phyloP scores from a whole-genome alignment of 2,329 filamentous ascomycete genomes.

The Penicillium sp. region DNA sequence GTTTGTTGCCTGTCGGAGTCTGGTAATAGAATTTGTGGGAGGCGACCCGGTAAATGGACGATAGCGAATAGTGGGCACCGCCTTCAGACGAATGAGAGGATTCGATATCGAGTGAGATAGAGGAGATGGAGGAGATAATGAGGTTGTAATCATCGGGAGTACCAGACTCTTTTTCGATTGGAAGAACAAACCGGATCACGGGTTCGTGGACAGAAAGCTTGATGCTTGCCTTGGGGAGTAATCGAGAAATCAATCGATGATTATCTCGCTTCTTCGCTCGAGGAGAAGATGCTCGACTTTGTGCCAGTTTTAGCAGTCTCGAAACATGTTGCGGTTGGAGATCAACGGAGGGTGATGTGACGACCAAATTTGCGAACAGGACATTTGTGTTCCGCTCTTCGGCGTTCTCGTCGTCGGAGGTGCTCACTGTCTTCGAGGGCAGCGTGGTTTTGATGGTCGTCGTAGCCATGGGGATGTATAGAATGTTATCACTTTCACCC shows the following conservation, averaged over 20 bases:
- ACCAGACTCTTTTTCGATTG: conserved; percentile 63
- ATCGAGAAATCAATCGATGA: conserved; percentile 76
- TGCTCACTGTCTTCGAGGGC: conserved; percentile 88
- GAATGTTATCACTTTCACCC: conserved; percentile 77
- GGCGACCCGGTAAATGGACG: conserved; percentile 76
- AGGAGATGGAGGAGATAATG: conserved; percentile 92
- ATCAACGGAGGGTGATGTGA: conserved; percentile 93
- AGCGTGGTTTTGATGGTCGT: conserved; percentile 92
- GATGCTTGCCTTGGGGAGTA: conserved; percentile 88
- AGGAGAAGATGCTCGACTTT: conserved; percentile 51
- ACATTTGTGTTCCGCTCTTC: conserved; percentile 94
- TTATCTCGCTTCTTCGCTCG: conserved; percentile 47
- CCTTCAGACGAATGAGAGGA: conserved; percentile 88
- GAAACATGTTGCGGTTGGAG: conserved; percentile 89
- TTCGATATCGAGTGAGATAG: conserved; percentile 87
- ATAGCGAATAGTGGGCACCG: conserved; percentile 82
- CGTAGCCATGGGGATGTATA: conserved; percentile 97
- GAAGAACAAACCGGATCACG: conserved; percentile 83
- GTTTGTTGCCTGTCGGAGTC: conserved; percentile 75
- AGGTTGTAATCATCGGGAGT: conserved; percentile 83
- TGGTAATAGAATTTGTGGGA: conserved; percentile 94
- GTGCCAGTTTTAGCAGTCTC: conserved; percentile 73
- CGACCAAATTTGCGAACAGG: conserved; percentile 90
- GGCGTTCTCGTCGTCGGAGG: conserved; percentile 66
- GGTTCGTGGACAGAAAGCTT: conserved; percentile 97